Evolutionary conservation across 192 early-diverging fungal genomes (phyloP).

Genomic region (Podila clonocystis): DNA sequence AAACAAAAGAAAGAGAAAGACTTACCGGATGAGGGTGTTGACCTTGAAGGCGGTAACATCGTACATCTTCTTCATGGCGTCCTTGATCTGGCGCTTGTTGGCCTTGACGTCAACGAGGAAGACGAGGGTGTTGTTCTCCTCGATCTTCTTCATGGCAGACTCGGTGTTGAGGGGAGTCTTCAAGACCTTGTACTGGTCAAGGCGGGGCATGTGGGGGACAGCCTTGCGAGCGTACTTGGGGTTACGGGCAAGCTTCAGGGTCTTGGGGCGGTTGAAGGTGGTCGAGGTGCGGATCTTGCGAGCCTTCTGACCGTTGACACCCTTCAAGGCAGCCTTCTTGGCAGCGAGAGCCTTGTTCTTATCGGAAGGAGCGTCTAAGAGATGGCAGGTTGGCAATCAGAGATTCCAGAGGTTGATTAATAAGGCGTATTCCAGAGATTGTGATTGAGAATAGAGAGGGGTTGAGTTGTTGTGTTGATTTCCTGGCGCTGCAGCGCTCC

Average conservation of each 20-base stretch:
- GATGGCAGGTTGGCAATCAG: too few relatives aligned
- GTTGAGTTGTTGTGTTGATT: too few relatives aligned
- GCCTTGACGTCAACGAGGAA: constrained; percentile 96
- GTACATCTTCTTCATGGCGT: constrained; percentile 96
- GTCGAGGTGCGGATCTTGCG: constrained; percentile 92
- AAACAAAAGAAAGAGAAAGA: not conserved
- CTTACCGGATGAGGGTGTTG: constrained; percentile 94
- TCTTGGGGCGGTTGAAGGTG: constrained; percentile 98
- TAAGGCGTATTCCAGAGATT: too few relatives aligned
- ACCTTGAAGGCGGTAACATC: constrained; percentile 95
- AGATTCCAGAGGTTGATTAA: too few relatives aligned
- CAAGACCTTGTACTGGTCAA: constrained; percentile 93
- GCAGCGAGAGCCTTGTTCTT: constrained; percentile 91
- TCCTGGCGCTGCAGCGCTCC: too few relatives aligned
- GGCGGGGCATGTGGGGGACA: constrained; percentile 75
- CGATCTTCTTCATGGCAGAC: constrained; percentile 99
- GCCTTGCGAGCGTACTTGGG: constrained; percentile 97
- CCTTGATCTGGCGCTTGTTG: constrained; percentile 99
- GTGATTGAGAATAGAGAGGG: too few relatives aligned
- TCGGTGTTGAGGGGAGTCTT: constrained; percentile 96
- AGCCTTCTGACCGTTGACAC: constrained; percentile 81
- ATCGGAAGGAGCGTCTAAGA: constrained; percentile 47
- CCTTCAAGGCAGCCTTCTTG: constrained; percentile 99
- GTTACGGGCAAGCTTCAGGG: constrained; percentile 83
- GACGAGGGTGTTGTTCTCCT: constrained; percentile 99